These are phyloP conservation scores for Mariannaea sp. DNA, from an alignment of 2,329 filamentous ascomycete species.

Conservation along the genomic window DNA sequence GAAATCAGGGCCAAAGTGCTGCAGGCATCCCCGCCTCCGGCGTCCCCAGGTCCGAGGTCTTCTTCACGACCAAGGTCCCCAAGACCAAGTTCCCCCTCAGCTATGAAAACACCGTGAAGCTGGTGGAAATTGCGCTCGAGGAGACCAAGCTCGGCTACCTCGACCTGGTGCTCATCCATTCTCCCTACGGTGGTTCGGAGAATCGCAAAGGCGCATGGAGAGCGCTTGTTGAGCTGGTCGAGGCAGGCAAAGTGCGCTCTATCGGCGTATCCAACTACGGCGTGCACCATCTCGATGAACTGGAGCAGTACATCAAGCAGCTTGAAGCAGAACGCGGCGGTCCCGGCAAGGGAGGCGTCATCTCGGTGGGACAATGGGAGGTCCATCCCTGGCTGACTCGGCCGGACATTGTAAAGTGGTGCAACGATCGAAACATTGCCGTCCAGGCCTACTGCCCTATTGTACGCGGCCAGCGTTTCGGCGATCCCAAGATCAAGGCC, in stretches of 20 bases:
- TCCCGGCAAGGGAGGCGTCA: conserved; percentile 68
- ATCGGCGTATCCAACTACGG: conserved; percentile 71
- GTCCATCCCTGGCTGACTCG: conserved; percentile 86
- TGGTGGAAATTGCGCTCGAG: conserved; percentile 66
- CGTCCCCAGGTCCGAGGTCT: conserved; percentile 54
- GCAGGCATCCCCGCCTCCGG: conserved; percentile 49
- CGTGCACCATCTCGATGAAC: conserved; percentile 64
- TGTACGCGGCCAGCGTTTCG: conserved; percentile 70
- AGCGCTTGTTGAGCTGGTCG: conserved; percentile 66
- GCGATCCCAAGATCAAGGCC: conserved; percentile 66
- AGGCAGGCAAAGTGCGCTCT: conserved; percentile 64
- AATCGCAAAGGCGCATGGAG: conserved; percentile 64
- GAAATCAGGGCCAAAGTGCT: conserved; percentile 56
- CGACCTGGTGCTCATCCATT: conserved; percentile 68
- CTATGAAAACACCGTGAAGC: conserved; percentile 68
- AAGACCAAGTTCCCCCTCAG: conserved; percentile 43
- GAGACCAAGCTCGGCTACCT: conserved; percentile 68
- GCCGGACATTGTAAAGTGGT: conserved; percentile 81
- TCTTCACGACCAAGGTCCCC: conserved; percentile 63
- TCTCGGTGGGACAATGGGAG: conserved; percentile 88
- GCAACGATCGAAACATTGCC: conserved; percentile 63
- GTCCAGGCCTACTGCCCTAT: conserved; percentile 68
- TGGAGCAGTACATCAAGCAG: conserved; percentile 63
- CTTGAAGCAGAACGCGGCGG: conserved; percentile 65
- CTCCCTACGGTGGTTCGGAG: conserved; percentile 61